A percentile compares a stretch with the other conserved stretches of the same genome.
Evolutionary conservation across 2,329 filamentous ascomycete species (phyloP).

Genomic region (Talaromyces funiculosus): DNA sequence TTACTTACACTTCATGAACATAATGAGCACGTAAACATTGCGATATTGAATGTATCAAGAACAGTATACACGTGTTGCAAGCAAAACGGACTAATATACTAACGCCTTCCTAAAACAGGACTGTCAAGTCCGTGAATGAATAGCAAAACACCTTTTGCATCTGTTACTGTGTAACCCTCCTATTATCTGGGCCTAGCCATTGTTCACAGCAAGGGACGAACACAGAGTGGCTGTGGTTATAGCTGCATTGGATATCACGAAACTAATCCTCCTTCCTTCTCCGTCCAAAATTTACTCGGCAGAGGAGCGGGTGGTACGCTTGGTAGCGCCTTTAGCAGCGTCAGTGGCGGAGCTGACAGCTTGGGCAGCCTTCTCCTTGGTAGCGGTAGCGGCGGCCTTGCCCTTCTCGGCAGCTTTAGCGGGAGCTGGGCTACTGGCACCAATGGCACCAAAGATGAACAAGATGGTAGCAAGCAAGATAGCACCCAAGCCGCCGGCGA

Average conservation of each 20-base stretch:
- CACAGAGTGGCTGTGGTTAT: background rate
- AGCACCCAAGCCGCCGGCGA: conserved; percentile 72
- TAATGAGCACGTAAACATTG: background rate
- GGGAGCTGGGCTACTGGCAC: conserved; percentile 56
- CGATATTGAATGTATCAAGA: background rate
- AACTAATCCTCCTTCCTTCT: background rate
- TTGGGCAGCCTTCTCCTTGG: conserved; percentile 61
- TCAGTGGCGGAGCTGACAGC: conserved; percentile 57
- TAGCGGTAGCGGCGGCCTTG: conserved; percentile 63
- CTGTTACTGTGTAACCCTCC: background rate
- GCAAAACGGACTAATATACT: background rate
- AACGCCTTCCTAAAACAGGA: conserved; percentile 1
- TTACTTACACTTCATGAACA: no score
- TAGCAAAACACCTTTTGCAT: background rate
- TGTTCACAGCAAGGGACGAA: background rate
- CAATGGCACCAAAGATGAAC: conserved; percentile 62
- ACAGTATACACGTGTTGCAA: background rate
- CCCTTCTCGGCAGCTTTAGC: conserved; percentile 62
- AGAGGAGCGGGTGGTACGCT: conserved; percentile 50
- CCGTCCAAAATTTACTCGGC: conserved; percentile 31
- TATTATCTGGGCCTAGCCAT: background rate
- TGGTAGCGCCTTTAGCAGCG: conserved; percentile 69
- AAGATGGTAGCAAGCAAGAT: conserved; percentile 64
- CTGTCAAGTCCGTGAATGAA: background rate
- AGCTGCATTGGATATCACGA: background rate